These are phyloP conservation scores for Auxenochlorella protothecoides DNA, from an alignment of 139 green algal species.

Conservation along the genomic window DNA sequence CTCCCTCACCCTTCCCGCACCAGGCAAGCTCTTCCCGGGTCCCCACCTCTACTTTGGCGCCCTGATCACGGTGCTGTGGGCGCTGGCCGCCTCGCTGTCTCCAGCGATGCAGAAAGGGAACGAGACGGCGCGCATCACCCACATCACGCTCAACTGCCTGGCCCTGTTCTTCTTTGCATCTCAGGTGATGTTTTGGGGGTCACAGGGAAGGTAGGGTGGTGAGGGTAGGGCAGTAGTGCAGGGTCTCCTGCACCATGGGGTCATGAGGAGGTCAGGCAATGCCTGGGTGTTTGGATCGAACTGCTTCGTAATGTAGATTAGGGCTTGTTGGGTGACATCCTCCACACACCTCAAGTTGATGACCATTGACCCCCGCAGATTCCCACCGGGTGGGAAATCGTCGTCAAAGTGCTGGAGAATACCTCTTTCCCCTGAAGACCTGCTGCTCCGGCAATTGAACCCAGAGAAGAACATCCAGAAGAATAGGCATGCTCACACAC, in stretches of 20 bases:
- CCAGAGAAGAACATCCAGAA: no score
- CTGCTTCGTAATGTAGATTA: background rate
- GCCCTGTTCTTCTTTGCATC: slow-evolving; percentile 85
- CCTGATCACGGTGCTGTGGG: slow-evolving; percentile 84
- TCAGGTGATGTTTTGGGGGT: slow-evolving; percentile 36
- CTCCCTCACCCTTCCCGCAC: background rate
- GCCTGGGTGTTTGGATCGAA: background rate
- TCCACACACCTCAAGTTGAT: no score
- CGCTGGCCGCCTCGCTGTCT: slow-evolving; percentile 75
- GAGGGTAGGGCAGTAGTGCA: background rate
- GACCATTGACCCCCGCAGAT: slow-evolving; percentile 32
- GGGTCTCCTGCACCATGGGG: background rate
- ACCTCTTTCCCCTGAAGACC: slow-evolving; percentile 49
- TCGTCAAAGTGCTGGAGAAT: slow-evolving; percentile 83
- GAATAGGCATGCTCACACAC: no score
- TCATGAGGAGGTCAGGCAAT: background rate
- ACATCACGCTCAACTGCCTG: slow-evolving; percentile 86
- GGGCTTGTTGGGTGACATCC: background rate
- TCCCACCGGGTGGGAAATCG: slow-evolving; percentile 92
- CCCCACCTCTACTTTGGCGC: slow-evolving; percentile 94
- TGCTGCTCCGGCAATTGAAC: no score
- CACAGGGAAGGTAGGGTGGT: background rate
- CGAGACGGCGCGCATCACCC: slow-evolving; percentile 66
- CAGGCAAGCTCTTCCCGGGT: slow-evolving; percentile 92
- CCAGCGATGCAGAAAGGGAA: slow-evolving; percentile 96